A percentile compares a stretch with the other conserved stretches of the same genome.
Evolutionary conservation across 2,329 filamentous ascomycete genomes (phyloP).

Genomic region (Exophiala sideris): DNA sequence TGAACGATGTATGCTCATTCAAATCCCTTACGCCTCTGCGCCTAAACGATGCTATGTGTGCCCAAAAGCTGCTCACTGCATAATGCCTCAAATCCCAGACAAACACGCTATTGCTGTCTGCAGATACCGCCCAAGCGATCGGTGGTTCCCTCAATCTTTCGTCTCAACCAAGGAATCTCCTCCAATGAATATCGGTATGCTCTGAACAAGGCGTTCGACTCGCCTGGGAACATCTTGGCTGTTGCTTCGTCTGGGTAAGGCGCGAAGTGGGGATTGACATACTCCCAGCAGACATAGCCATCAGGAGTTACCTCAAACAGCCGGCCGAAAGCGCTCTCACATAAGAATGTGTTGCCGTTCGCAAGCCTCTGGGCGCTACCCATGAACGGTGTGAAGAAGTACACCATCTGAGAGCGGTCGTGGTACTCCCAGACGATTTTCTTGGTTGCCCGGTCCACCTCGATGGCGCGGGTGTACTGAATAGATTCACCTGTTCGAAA

Average conservation of each 20-base stretch:
- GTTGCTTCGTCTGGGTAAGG: slow-evolving; percentile 33
- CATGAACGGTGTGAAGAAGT: slow-evolving; percentile 49
- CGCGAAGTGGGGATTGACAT: slow-evolving; percentile 42
- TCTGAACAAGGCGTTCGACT: slow-evolving; percentile 45
- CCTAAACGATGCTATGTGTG: background rate
- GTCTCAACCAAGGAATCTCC: slow-evolving; percentile 40
- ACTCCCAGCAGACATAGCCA: slow-evolving; percentile 46
- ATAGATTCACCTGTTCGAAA: slow-evolving; percentile 41
- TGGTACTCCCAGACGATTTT: slow-evolving; percentile 45
- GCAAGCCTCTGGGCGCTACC: slow-evolving; percentile 42
- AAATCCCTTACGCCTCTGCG: background rate
- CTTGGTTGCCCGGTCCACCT: slow-evolving; percentile 39
- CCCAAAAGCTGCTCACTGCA: background rate
- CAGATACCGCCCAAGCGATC: background rate
- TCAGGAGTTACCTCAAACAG: slow-evolving; percentile 44
- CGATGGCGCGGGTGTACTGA: slow-evolving; percentile 43
- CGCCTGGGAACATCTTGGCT: slow-evolving; percentile 37
- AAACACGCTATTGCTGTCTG: background rate
- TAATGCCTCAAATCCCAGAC: background rate
- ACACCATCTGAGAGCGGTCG: slow-evolving; percentile 37
- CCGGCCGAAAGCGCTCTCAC: slow-evolving; percentile 44
- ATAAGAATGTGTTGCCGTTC: slow-evolving; percentile 44
- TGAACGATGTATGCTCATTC: too few species aligned
- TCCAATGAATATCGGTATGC: slow-evolving; percentile 44
- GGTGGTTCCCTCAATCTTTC: background rate